Percentiles rank a stretch among this genome's conserved stretches.
Evolutionary conservation across 2,329 filamentous ascomycete species (phyloP).

Genomic region (Conoideocrella luteorostrata): DNA sequence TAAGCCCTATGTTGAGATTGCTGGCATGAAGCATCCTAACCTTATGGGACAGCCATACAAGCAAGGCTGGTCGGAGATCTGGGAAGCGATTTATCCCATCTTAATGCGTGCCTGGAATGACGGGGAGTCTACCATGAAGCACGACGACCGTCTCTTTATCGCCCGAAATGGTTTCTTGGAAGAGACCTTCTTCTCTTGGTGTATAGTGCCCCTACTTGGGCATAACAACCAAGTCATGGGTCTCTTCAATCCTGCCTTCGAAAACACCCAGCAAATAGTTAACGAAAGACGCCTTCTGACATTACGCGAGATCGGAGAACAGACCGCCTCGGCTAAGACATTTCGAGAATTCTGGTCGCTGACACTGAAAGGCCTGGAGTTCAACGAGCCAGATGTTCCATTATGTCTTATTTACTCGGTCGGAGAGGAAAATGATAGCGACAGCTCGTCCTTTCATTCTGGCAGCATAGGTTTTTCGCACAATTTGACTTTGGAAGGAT

Average conservation of each 20-base stretch:
- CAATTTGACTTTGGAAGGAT: conserved; percentile 44
- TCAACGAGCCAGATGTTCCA: conserved; percentile 57
- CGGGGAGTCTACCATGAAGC: conserved; percentile 74
- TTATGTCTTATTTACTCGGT: conserved; percentile 46
- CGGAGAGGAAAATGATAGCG: conserved; percentile 29
- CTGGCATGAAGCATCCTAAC: conserved; percentile 57
- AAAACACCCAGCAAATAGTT: conserved; percentile 70
- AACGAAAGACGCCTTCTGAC: conserved; percentile 73
- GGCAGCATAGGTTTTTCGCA: conserved; percentile 55
- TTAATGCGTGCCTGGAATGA: conserved; percentile 60
- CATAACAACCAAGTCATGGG: conserved; percentile 66
- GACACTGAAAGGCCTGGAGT: conserved; percentile 60
- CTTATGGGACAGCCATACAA: conserved; percentile 55
- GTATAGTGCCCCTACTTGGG: conserved; percentile 69
- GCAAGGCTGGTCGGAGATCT: conserved; percentile 64
- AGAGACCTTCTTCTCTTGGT: conserved; percentile 78
- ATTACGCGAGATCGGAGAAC: conserved; percentile 67
- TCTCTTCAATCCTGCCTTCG: conserved; percentile 72
- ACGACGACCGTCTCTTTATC: conserved; percentile 71
- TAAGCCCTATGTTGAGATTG: conserved; percentile 56
- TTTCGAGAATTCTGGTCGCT: conserved; percentile 67
- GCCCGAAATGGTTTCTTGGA: conserved; percentile 62
- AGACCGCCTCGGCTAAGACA: conserved; percentile 63
- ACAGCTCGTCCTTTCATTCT: conserved; percentile 53
- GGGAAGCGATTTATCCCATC: conserved; percentile 61